phyloP scores from a whole-genome alignment of 2,329 filamentous ascomycete genomes.

The Alternaria rosae region DNA sequence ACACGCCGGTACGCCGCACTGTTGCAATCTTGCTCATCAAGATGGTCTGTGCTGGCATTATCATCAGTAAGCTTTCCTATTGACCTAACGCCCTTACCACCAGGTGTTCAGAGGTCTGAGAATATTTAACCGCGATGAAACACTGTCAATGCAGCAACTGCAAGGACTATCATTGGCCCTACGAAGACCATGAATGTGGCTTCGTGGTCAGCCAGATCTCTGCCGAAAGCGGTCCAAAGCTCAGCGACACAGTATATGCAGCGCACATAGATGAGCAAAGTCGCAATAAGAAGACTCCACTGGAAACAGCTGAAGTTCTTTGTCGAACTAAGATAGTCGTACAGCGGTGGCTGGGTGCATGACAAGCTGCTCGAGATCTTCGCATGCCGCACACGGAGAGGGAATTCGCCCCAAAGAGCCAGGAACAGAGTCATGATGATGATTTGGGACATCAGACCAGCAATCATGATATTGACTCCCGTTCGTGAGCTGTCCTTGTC shows the following conservation, averaged over 20 bases:
- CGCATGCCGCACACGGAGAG: slow-evolving; percentile 24
- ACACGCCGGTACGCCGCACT: slow-evolving; percentile 24
- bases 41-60: slow-evolving; percentile 13
- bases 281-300: slow-evolving; percentile 49
- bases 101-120: slow-evolving; percentile 12
- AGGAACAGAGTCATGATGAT: slow-evolving; percentile 60
- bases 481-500: slow-evolving; percentile 49
- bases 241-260: slow-evolving; percentile 58
- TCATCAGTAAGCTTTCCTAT: slow-evolving; percentile 16
- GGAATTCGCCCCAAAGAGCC: slow-evolving; percentile 48
- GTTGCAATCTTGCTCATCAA: slow-evolving; percentile 19
- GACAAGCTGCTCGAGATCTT: slow-evolving; percentile 24
- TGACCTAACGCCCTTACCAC: slow-evolving; percentile 30
- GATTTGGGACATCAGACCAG: slow-evolving; percentile 64
- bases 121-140: slow-evolving; percentile 54
- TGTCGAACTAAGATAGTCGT: slow-evolving; percentile 23
- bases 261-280: slow-evolving; percentile 55
- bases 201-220: slow-evolving; percentile 56
- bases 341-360: slow-evolving; percentile 31
- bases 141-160: slow-evolving; percentile 53
- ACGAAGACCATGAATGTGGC: slow-evolving; percentile 60
- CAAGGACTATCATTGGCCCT: slow-evolving; percentile 59
- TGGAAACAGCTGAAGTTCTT: slow-evolving; percentile 30
- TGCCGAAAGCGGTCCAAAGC: slow-evolving; percentile 54
- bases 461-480: slow-evolving; percentile 63